phyloP scores from a whole-genome alignment of 441 rosid genomes.

The Gossypium aridum region DNA sequence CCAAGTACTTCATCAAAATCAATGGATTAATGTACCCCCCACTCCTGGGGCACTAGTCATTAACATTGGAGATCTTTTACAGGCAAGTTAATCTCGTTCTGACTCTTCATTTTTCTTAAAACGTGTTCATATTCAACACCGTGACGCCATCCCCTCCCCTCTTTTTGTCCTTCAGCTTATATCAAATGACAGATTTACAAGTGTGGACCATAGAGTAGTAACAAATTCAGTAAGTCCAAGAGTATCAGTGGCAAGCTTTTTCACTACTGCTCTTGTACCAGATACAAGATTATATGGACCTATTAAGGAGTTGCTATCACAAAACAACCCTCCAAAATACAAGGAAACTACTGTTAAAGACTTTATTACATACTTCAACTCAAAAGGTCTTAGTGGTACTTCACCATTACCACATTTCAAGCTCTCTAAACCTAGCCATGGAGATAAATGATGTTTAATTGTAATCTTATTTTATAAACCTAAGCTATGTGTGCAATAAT shows the following conservation, averaged over 20 bases:
- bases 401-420: slow-evolving; percentile 39
- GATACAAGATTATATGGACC: slow-evolving; percentile 42
- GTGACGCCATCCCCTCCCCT: too few species aligned
- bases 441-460: not conserved
- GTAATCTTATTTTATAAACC: not conserved
- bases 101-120: not conserved
- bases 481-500: not conserved
- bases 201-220: slow-evolving; percentile 45
- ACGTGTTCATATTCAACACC: not conserved
- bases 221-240: slow-evolving; percentile 42
- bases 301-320: slow-evolving; percentile 49
- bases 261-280: slow-evolving; percentile 19
- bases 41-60: slow-evolving; percentile 22
- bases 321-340: slow-evolving; percentile 46
- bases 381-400: slow-evolving; percentile 45
- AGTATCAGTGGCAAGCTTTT: slow-evolving; percentile 54
- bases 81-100: slow-evolving; percentile 10
- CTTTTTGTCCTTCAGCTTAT: slow-evolving; percentile 18
- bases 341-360: slow-evolving; percentile 35
- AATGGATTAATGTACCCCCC: slow-evolving; percentile 27
- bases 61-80: slow-evolving; percentile 27
- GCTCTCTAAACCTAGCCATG: slow-evolving; percentile 20
- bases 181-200: slow-evolving; percentile 49
- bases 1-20: slow-evolving; percentile 26
- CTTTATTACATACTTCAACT: slow-evolving; percentile 13